Conservation (phyloP, 2,329 filamentous ascomycete genomes). For the Colletotrichum sp. region DNA sequence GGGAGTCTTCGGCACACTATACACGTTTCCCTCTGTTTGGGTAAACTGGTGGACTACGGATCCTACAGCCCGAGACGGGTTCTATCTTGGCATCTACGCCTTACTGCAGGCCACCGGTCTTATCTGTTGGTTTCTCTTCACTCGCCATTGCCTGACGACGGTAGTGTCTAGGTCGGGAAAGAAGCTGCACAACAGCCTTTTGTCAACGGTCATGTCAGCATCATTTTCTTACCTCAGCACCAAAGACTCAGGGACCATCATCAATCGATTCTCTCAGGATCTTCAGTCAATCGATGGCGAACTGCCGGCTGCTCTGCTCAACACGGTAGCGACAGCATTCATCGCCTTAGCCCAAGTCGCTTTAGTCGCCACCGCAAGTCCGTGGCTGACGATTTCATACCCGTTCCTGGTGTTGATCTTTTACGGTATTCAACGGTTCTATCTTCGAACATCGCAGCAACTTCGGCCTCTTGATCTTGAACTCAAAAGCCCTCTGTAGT, state of each 20-base stretch:
- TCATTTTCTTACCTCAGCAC: constrained; percentile 45
- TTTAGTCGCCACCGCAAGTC: constrained; percentile 48
- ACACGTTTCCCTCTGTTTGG: constrained; percentile 40
- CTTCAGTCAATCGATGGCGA: constrained; percentile 45
- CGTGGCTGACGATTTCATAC: constrained; percentile 46
- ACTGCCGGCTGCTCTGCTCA: constrained; percentile 37
- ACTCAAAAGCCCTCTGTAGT: constrained; percentile 54
- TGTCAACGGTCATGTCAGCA: constrained; percentile 38
- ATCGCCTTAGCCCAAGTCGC: constrained; percentile 46
- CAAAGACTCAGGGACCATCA: constrained; percentile 45
- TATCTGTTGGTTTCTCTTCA: constrained; percentile 20
- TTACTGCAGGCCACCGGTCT: constrained; percentile 23
- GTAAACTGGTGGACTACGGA: constrained; percentile 45
- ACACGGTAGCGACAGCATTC: constrained; percentile 28
- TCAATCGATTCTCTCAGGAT: constrained; percentile 52
- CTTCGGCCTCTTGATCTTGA: constrained; percentile 59
- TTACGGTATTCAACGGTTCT: constrained; percentile 51
- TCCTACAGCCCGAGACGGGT: constrained; percentile 23
- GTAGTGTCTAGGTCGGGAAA: constrained; percentile 31
- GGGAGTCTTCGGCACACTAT: constrained; percentile 24
- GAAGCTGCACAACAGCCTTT: constrained; percentile 34
- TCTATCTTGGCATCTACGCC: constrained; percentile 36
- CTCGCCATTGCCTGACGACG: constrained; percentile 22
- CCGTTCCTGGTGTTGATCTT: not conserved
- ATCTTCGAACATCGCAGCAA: constrained; percentile 65